phyloP scores from a whole-genome alignment of 2,329 filamentous ascomycete species.

The Emergomyces pasteurianus region DNA sequence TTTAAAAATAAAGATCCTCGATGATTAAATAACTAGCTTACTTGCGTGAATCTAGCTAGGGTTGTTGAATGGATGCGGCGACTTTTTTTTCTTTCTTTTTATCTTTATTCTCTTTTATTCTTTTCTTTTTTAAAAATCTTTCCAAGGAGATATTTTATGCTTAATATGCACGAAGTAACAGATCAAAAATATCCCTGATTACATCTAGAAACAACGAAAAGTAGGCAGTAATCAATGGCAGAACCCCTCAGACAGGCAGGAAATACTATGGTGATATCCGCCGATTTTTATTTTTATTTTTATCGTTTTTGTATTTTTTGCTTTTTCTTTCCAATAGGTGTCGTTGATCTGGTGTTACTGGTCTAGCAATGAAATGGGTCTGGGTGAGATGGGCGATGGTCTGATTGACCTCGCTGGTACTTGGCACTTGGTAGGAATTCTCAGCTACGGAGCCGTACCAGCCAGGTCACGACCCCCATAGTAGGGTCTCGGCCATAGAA shows the following conservation, averaged over 20 bases:
- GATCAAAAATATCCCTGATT: not conserved
- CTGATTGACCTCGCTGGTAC: not conserved
- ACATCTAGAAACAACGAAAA: not conserved
- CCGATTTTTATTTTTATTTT: no score
- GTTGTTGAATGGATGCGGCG: not conserved
- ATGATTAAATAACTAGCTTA: no score
- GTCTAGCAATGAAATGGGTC: not conserved
- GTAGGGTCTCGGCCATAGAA: not conserved
- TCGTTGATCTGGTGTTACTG: not conserved
- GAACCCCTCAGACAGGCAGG: not conserved
- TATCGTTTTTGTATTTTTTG: not conserved
- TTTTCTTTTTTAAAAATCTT: no score
- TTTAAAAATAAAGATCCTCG: not conserved
- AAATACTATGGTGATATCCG: not conserved
- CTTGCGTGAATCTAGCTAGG: not conserved
- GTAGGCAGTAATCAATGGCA: not conserved
- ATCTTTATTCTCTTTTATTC: no score
- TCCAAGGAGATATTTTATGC: no score
- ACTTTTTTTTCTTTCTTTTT: not conserved
- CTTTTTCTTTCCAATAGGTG: not conserved
- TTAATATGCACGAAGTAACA: not conserved
- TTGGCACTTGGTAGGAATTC: not conserved
- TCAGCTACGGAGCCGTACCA: not conserved
- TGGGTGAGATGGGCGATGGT: not conserved
- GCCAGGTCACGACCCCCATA: not conserved